Base-by-base conservation (phyloP, 305 asterid genomes). In the Fraxinus baroniana region DNA sequence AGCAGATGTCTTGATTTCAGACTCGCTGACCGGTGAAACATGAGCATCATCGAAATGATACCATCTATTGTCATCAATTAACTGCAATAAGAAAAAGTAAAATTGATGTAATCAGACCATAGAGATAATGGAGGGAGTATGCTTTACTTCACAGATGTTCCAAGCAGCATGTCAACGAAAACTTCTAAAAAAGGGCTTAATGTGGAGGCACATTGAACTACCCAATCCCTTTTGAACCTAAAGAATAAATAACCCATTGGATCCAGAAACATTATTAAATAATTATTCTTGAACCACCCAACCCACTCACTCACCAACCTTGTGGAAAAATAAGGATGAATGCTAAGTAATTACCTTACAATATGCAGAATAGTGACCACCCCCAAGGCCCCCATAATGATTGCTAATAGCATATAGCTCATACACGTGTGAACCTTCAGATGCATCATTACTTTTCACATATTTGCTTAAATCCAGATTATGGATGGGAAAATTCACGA, bases 341-440 rank as follows among this genome's bases (percentile, higher is more conserved):
- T 60, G 17, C 80, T n/a, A 24, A 20, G 18, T 33, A 13, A 36
- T 85, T 91, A 94, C 99, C 98, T 96, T 94, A 88, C 98, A 93
- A 80, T 94, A 93, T 68, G 99, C 98, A 74, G 98, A 90, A 86
- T 96, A 96, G 87, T 94, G 98, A 5, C 99, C 98, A 0, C 98
- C 98, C 66, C 98, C 99, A 57, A 94, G 94, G 85, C 98, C 97
- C 28, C 99, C 98, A 80, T 96, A 96, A 88, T 96, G 99, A 84
- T 96, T 96, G 87, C 98, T 96, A 85, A 96, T 88, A 74, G 98
- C 99, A 82, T 90, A 96, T 66, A 96, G 86, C 91, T 96, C 97
- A 49, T 96, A 96, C 5, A 87, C 88, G 71, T 92, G 86, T 44
- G 92, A 86, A 30, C 97, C 92, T 70, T 84, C 95, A 73, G 90